Evolutionary conservation across 1,284 basidiomycete genomes (phyloP).

Genomic region (Wallemia hederae): DNA sequence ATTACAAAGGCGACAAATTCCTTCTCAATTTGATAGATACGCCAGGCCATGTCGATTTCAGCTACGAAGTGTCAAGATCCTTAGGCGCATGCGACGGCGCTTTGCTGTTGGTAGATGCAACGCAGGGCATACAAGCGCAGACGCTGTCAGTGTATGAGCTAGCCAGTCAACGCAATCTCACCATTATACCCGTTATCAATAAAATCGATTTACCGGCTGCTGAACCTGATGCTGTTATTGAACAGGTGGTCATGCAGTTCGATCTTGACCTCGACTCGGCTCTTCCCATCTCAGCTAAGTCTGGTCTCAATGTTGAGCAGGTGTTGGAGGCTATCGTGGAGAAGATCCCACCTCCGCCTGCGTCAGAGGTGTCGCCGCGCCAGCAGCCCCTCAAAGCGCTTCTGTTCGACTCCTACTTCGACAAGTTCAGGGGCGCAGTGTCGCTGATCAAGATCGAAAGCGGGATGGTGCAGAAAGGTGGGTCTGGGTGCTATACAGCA

Average conservation of each 20-base stretch:
- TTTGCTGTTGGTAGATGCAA: slow-evolving; percentile 67
- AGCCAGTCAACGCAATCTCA: slow-evolving; percentile 49
- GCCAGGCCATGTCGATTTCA: slow-evolving; percentile 17
- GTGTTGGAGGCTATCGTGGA: slow-evolving; percentile 56
- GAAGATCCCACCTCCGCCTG: slow-evolving; percentile 41
- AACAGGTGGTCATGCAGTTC: slow-evolving; percentile 52
- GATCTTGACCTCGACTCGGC: slow-evolving; percentile 42
- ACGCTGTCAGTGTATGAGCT: slow-evolving; percentile 82
- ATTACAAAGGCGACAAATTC: slow-evolving; percentile 26
- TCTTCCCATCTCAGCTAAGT: slow-evolving; percentile 67
- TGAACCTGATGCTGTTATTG: slow-evolving; percentile 43
- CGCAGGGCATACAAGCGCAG: slow-evolving; percentile 92
- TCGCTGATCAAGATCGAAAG: slow-evolving; percentile 48
- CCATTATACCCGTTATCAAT: slow-evolving; percentile 75
- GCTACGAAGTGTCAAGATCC: slow-evolving; percentile 75
- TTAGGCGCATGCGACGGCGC: slow-evolving; percentile 83
- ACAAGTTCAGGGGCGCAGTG: slow-evolving; percentile 85
- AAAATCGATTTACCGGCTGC: slow-evolving; percentile 81
- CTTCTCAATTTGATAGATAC: slow-evolving; percentile 93
- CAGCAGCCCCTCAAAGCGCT: slow-evolving; percentile 45
- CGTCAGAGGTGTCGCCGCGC: slow-evolving; percentile 15
- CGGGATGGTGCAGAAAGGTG: slow-evolving; percentile 25
- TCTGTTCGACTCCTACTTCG: slow-evolving; percentile 84
- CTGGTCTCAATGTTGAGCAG: slow-evolving; percentile 44
- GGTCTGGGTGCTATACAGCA: slow-evolving; percentile 9